phyloP scores from a whole-genome alignment of 768 basidiomycete species.

The Xanthoconium purpureum region DNA sequence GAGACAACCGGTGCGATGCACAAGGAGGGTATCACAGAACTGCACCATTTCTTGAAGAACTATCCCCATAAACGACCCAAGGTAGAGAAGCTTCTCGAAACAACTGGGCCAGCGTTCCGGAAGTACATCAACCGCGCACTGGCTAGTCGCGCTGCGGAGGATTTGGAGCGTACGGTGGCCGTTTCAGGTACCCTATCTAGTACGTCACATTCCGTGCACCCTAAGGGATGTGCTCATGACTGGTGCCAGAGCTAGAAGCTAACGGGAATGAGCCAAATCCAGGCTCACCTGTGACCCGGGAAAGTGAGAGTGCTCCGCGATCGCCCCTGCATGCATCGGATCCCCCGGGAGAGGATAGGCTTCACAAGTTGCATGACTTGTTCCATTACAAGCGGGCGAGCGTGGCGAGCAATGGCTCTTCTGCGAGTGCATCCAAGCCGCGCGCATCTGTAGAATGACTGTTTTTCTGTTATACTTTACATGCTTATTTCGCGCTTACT shows the following conservation, averaged over 20 bases:
- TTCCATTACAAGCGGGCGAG: conserved; percentile 78
- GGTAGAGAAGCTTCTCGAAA: conserved; percentile 85
- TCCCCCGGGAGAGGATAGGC: conserved; percentile 53
- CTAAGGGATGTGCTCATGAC: conserved; percentile 7
- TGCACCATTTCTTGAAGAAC: conserved; percentile 90
- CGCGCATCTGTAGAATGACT: conserved; percentile 20
- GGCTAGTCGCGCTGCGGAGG: conserved; percentile 84
- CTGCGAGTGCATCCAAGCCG: conserved; percentile 16
- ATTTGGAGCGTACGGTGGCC: conserved; percentile 73
- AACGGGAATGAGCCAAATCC: conserved; percentile 41
- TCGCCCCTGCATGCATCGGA: conserved; percentile 35
- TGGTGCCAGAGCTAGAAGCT: conserved; percentile 57
- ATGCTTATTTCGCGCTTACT: conserved; percentile 13
- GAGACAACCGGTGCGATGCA: conserved; percentile 87
- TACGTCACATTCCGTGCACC: conserved; percentile 37
- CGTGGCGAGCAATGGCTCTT: conserved; percentile 46
- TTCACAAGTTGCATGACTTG: conserved; percentile 74
- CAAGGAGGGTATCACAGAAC: conserved; percentile 91
- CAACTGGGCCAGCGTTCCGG: conserved; percentile 85
- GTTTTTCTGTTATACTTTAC: conserved; percentile 18
- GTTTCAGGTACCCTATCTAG: conserved; percentile 84
- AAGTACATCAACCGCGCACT: conserved; percentile 89
- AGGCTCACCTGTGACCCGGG: conserved; percentile 30
- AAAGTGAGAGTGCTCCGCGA: conserved; percentile 33
- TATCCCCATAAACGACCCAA: conserved; percentile 80